These are phyloP conservation scores for Auxenochlorella pyrenoidosa DNA, from an alignment of 139 green algal species.

Conservation along the genomic window DNA sequence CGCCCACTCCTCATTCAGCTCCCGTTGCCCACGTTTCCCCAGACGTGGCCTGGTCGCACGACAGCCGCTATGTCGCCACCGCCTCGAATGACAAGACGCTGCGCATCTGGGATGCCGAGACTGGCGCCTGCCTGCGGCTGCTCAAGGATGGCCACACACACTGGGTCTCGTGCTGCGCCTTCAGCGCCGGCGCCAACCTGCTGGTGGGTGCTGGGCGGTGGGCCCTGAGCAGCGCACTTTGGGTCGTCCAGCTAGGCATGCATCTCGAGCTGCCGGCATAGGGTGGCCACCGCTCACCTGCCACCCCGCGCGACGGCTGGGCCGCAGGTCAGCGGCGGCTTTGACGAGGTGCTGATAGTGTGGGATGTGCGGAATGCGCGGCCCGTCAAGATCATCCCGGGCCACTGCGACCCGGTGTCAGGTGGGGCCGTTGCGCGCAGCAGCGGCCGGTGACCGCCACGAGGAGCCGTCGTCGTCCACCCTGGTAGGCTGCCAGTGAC, in stretches of 20 bases:
- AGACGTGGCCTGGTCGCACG: slow-evolving; percentile 84
- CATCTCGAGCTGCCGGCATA: no score
- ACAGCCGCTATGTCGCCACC: slow-evolving; percentile 67
- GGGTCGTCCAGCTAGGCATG: no score
- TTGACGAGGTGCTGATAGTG: slow-evolving; percentile 92
- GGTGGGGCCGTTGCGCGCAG: no score
- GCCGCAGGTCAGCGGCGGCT: slow-evolving; percentile 81
- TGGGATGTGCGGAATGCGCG: slow-evolving; percentile 83
- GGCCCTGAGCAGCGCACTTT: not conserved
- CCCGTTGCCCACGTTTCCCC: slow-evolving; percentile 39
- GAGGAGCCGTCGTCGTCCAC: no score
- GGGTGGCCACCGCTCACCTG: not conserved
- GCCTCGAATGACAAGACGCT: slow-evolving; percentile 74
- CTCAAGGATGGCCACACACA: slow-evolving; percentile 83
- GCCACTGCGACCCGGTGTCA: slow-evolving; percentile 93
- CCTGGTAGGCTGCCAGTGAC: no score
- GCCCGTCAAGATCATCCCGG: slow-evolving; percentile 77
- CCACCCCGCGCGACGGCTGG: not conserved
- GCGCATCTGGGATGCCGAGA: slow-evolving; percentile 72
- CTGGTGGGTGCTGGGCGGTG: slow-evolving; percentile 62
- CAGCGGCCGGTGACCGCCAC: no score
- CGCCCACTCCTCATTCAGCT: no score
- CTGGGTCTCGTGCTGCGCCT: slow-evolving; percentile 88
- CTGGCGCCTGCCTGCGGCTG: slow-evolving; percentile 60
- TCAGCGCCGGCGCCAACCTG: slow-evolving; percentile 78